Evolutionary conservation across 2,329 filamentous ascomycete species (phyloP), one percentile per base, ranked within the genome.

Genomic region (Colletotrichum shisoi): DNA sequence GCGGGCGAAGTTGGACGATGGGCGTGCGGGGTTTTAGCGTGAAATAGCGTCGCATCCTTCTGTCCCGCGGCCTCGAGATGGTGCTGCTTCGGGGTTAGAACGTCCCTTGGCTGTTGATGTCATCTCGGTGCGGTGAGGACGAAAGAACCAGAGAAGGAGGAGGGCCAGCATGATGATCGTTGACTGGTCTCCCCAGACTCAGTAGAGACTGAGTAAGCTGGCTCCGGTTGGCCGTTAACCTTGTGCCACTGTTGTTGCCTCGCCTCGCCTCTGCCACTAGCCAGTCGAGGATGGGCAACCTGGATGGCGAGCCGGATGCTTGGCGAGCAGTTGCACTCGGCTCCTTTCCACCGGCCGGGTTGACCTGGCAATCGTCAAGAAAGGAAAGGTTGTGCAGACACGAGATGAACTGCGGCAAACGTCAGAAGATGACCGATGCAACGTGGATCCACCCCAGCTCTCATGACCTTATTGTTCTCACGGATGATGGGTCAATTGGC

Each of bases 11-110:
- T 12, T 53, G 48, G 12, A 24, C 42, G 54, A 44, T 58, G 49
- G 45, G 56, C 49, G 49, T 65, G 65, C 65, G 61, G 65, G 65
- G 65, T 65, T 68, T 67, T 60, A 60, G 65, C 65, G 56, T 56
- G 46, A 13, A 13, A 49, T 44, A 60, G 48, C 64, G 64, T 64
- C 61, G 65, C 56, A 68, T 68, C 61, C 61, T 65, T 51, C 54
- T 46, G 27, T 56, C 44, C 60, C 65, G 56, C 54, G 48, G 34
- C 51, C 65, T 64, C 49, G 61, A 56, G 31, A 53, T 56, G 48
- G 51, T 44, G 37, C 65, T 31, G 1, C 40, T 60, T 60, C 52
- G 54, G 31, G 44, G 62, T 31, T 19, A 15, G 48, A 40, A n/a
- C 21, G 49, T 6, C 27, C 49, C 42, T 27, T 51, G 46, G 27